Percentiles rank a stretch among this genome's conserved stretches.
phyloP scores from a whole-genome alignment of 179 eudicot species.

The Actinidia chinensis region DNA sequence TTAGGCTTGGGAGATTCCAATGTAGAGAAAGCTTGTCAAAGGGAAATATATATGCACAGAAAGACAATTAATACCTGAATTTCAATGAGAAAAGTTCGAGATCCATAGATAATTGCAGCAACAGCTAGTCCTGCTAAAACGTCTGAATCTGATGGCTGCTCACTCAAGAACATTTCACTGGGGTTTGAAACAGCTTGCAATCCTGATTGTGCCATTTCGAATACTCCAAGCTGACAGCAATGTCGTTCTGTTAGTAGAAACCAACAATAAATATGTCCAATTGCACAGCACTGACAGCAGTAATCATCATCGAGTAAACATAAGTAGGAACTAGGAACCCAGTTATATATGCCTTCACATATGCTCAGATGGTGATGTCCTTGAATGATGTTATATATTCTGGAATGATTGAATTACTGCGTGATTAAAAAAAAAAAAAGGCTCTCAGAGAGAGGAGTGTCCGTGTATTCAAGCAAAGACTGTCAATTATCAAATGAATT shows the following conservation, averaged over 20 bases:
- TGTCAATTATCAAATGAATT: background rate
- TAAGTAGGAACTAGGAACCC: too few relatives aligned
- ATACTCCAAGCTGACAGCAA: conserved; percentile 78
- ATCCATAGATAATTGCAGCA: conserved; percentile 82
- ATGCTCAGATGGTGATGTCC: background rate
- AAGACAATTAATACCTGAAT: conserved; percentile 60
- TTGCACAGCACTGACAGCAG: conserved; percentile 10
- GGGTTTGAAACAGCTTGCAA: conserved; percentile 78
- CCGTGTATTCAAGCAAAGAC: background rate
- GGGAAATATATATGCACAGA: background rate
- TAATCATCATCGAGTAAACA: background rate
- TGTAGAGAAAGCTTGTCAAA: background rate
- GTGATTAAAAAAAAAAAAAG: too few relatives aligned
- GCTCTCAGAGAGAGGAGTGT: background rate
- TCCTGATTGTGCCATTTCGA: conserved; percentile 82
- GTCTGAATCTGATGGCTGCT: conserved; percentile 74
- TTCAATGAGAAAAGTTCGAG: conserved; percentile 88
- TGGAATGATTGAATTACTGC: too few relatives aligned
- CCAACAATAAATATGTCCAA: background rate
- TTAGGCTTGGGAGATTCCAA: too few relatives aligned
- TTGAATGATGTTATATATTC: too few relatives aligned
- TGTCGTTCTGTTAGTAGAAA: background rate
- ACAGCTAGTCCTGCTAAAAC: conserved; percentile 87
- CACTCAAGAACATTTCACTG: conserved; percentile 79
- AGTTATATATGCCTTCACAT: background rate